Conservation (phyloP, 192 early-diverging fungal species). For the Helicostylum pulchrum region DNA sequence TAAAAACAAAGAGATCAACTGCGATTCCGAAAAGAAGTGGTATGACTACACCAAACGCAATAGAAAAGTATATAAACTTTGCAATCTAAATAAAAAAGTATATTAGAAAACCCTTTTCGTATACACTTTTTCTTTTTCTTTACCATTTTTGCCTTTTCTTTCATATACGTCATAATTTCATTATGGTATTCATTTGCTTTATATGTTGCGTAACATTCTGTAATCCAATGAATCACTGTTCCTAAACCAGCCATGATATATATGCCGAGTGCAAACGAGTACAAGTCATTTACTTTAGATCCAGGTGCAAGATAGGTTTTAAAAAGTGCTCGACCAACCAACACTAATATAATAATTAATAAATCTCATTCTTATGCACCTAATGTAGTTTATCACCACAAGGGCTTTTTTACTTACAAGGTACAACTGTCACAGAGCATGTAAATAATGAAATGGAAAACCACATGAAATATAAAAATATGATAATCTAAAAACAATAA, state of each 20-base stretch:
- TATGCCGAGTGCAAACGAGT: constrained; percentile 69
- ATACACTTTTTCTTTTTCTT: constrained; percentile 9
- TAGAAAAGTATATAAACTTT: constrained; percentile 51
- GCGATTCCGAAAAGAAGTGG: constrained; percentile 67
- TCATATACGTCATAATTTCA: constrained; percentile 10
- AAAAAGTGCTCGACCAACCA: constrained; percentile 55
- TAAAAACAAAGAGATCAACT: constrained; percentile 71
- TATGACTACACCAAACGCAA: constrained; percentile 60
- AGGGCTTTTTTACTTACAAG: constrained; percentile 31
- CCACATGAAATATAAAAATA: constrained; percentile 55
- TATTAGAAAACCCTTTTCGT: not conserved
- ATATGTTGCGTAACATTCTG: constrained; percentile 11
- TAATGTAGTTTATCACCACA: no score
- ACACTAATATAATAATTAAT: constrained; percentile 38
- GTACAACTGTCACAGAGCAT: constrained; percentile 45
- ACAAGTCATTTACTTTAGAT: constrained; percentile 72
- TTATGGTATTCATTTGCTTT: constrained; percentile 15
- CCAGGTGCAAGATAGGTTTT: constrained; percentile 42
- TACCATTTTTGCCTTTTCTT: constrained; percentile 21
- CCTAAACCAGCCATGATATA: constrained; percentile 42
- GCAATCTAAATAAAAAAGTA: constrained; percentile 7
- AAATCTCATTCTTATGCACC: no score
- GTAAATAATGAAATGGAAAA: constrained; percentile 48
- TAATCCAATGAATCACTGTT: constrained; percentile 33
- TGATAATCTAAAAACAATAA: constrained; percentile 28